Conservation (phyloP, 176 grass and related monocot species). For the Dendrocalamus sinicus region DNA sequence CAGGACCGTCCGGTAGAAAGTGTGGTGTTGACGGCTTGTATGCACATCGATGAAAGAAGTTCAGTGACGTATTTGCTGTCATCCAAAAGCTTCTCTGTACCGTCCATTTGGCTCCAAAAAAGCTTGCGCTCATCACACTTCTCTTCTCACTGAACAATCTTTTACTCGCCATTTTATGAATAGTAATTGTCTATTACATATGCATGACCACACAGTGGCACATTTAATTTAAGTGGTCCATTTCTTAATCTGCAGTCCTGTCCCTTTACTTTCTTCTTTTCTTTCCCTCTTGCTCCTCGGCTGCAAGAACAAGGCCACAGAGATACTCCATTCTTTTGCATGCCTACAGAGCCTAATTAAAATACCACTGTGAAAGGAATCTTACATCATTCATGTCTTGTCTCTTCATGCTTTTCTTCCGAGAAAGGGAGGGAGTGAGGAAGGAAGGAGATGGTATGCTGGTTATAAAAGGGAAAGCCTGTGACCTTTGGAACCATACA, state of each 20-base stretch:
- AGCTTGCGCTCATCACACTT: conserved; percentile 34
- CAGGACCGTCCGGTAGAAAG: conserved; percentile 37
- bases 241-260: conserved; percentile 44
- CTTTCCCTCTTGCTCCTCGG: conserved; percentile 32
- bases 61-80: conserved; percentile 55
- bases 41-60: conserved; percentile 37
- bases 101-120: conserved; percentile 44
- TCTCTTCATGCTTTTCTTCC: conserved; percentile 41
- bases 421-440: conserved; percentile 11
- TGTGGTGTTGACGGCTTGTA: conserved; percentile 31
- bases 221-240: conserved; percentile 40
- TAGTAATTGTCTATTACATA: conserved; percentile 37
- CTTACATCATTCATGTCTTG: conserved; percentile 70
- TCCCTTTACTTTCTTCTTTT: conserved; percentile 24
- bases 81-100: conserved; percentile 45
- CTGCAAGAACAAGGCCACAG: conserved; percentile 44
- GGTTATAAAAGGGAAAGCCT: conserved; percentile 61
- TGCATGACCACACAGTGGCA: conserved; percentile 24
- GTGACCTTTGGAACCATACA: conserved; percentile 59
- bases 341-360: conserved; percentile 46
- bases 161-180: conserved; percentile 7
- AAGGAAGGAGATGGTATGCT: conserved; percentile 28
- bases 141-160: neutral
- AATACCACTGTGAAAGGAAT: conserved; percentile 62
- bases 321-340: conserved; percentile 45